Evolutionary conservation across 306 rosid species (phyloP), one percentile per base, ranked within the genome.

Genomic region (Lathyrus tuberosus): DNA sequence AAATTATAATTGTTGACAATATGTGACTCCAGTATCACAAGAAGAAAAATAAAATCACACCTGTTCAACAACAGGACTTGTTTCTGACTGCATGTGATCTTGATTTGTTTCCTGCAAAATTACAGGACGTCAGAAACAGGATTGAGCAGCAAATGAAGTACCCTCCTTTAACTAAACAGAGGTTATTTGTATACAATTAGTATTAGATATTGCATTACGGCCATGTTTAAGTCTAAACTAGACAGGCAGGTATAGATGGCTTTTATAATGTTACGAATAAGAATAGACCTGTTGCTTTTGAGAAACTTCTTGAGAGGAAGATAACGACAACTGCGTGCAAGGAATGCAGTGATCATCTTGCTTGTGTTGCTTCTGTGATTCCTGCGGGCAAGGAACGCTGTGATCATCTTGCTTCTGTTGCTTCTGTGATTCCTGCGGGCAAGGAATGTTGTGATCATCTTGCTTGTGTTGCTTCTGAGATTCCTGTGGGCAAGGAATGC

Each of bases 21-120:
- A 31, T 28, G 62, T 40, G 67, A 69, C 65, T 42, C 64, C 71
- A 53, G 69, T 43, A 30, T 10, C 71, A 54, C 43, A 65, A 61
- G 52, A 78, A 78, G 28, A 65, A 52, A 51, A 67, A 57, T 40
- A 58, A 64, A 37, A 24, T 67, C 72, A 72, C 67, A 64, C 59
- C 49, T 78, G 51, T 72, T 69, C 81, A 53, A 77, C 83, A 74
- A 78, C 76, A 53, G 80, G 76, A 78, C 80, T 74, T 59, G 85
- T 69, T 81, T 86, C 73, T 48, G 84, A 68, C 63, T 70, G 84
- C 74, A 62, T 43, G 47, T 64, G 84, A 65, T 81, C 76, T 62
- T 76, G 73, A 80, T 81, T 79, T 77, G 65, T 68, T 62, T 85
- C 91, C 88, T 87, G 86, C 80, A 85, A 59, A 80, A 76, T 48